A percentile compares a stretch with the other conserved stretches of the same genome.
Evolutionary conservation across 108 stramenopile species (phyloP).

Genomic region (Cyclostephanos invisitatus): DNA sequence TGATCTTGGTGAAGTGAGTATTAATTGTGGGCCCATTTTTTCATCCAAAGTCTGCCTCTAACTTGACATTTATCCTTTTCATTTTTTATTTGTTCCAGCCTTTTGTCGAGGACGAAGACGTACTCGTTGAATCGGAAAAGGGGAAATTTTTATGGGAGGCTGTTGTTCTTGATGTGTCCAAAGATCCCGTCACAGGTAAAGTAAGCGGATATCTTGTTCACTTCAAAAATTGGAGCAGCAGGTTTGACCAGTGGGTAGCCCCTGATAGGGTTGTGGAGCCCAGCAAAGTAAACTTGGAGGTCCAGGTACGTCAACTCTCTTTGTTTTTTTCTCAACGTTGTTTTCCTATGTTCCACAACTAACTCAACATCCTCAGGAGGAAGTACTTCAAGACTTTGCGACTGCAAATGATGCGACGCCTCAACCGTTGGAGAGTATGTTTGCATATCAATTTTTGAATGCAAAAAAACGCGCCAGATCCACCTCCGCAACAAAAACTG

Average conservation of each 20-base stretch:
- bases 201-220: constrained; percentile 71
- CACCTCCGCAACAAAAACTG: constrained; percentile 41
- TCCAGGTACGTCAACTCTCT: constrained; percentile 38
- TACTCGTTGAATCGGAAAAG: constrained; percentile 72
- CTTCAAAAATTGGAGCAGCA: constrained; percentile 80
- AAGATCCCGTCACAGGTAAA: constrained; percentile 38
- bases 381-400: constrained; percentile 55
- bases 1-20: constrained; percentile 30
- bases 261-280: constrained; percentile 68
- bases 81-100: constrained; percentile 16
- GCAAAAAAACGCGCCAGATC: constrained; percentile 64
- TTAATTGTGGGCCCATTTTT: neutral
- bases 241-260: constrained; percentile 85
- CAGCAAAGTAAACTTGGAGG: constrained; percentile 59
- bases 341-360: neutral
- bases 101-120: constrained; percentile 67
- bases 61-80: neutral
- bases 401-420: constrained; percentile 46
- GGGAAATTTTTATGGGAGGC: constrained; percentile 75
- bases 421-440: constrained; percentile 47
- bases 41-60: constrained; percentile 1
- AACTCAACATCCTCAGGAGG: constrained; percentile 37
- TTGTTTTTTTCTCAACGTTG: neutral
- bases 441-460: constrained; percentile 54
- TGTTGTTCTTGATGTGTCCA: constrained; percentile 56